phyloP scores from a whole-genome alignment of 2,329 filamentous ascomycete genomes.

The Helotiales sp. region DNA sequence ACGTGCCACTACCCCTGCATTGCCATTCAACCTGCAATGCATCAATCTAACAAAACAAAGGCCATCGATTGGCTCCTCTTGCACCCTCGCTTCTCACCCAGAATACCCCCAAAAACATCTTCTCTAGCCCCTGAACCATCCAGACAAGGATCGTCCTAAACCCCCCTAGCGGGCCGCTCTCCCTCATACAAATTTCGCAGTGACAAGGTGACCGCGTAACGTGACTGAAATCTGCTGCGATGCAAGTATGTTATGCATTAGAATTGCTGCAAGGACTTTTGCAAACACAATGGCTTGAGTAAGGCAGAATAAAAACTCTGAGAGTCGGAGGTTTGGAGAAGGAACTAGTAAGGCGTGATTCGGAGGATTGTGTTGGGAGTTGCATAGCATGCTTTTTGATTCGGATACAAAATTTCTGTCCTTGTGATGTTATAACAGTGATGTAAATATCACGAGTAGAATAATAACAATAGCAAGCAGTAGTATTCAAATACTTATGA shows the following conservation, averaged over 20 bases:
- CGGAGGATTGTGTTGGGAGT: no score
- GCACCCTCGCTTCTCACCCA: background rate
- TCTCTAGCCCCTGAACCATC: background rate
- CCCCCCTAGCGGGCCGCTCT: conserved; percentile 35
- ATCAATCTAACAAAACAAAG: background rate
- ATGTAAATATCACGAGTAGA: no score
- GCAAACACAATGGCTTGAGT: background rate
- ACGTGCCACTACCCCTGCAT: background rate
- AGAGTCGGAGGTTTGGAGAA: background rate
- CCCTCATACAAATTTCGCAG: conserved; percentile 38
- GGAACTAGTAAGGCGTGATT: no score
- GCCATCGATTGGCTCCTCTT: background rate
- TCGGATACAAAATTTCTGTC: no score
- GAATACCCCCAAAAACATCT: background rate
- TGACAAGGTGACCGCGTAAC: conserved; percentile 39
- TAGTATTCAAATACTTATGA: no score
- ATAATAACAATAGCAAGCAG: no score
- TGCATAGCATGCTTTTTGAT: no score
- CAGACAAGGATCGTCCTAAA: conserved; percentile 28
- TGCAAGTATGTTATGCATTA: conserved; percentile 42
- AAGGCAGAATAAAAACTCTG: background rate
- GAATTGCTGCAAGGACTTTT: conserved; percentile 3
- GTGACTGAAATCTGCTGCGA: conserved; percentile 38
- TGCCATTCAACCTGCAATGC: background rate
- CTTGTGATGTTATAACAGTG: no score